Percentiles rank a stretch among this genome's conserved stretches.
phyloP scores from a whole-genome alignment of 495 filamentous ascomycete species.

The Aspergillus sclerotiicarbonarius region DNA sequence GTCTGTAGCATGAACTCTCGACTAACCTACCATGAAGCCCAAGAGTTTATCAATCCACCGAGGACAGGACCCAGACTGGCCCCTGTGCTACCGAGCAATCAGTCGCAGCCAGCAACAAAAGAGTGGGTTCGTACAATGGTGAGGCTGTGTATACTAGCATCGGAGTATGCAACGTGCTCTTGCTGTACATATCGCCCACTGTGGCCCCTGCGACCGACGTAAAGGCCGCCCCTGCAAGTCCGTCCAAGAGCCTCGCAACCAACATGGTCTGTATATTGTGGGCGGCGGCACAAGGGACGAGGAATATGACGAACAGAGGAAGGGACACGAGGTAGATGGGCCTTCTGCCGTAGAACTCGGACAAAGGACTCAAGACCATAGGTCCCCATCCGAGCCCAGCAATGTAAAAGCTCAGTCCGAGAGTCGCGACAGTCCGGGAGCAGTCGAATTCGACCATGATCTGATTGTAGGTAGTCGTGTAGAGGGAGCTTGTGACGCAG shows the following conservation, averaged over 20 bases:
- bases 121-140: slow-evolving; percentile 48
- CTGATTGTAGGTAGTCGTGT: slow-evolving; percentile 74
- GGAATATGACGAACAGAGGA: slow-evolving; percentile 67
- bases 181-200: slow-evolving; percentile 74
- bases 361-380: slow-evolving; percentile 57
- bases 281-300: slow-evolving; percentile 77
- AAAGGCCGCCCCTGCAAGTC: slow-evolving; percentile 76
- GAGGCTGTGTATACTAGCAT: slow-evolving; percentile 64
- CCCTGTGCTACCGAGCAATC: slow-evolving; percentile 38
- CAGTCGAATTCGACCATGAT: slow-evolving; percentile 63
- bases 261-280: slow-evolving; percentile 73
- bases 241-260: slow-evolving; percentile 71
- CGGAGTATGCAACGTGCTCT: slow-evolving; percentile 60
- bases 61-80: slow-evolving; percentile 34
- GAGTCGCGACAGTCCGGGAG: slow-evolving; percentile 60
- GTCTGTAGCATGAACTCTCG: not conserved
- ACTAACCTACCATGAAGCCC: slow-evolving; percentile 56
- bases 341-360: slow-evolving; percentile 77
- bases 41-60: slow-evolving; percentile 68
- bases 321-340: slow-evolving; percentile 75
- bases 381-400: slow-evolving; percentile 62
- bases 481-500: slow-evolving; percentile 61
- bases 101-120: not conserved
- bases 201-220: slow-evolving; percentile 79
- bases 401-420: slow-evolving; percentile 71